phyloP scores from a whole-genome alignment of 2,329 filamentous ascomycete species.

The Aureobasidium lini region DNA sequence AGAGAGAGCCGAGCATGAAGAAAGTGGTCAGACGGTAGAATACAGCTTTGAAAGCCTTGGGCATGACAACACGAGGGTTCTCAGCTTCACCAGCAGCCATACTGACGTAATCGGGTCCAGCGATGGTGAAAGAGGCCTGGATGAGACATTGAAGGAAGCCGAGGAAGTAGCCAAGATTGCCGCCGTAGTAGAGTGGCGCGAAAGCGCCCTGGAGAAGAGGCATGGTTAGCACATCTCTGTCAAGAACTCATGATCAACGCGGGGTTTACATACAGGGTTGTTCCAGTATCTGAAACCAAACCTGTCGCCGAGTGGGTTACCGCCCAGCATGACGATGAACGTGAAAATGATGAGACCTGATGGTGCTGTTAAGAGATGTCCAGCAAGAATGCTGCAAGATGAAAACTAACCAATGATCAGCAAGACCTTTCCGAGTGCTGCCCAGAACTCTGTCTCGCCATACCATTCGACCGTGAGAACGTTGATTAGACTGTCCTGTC shows the following conservation, averaged over 20 bases:
- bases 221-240: background rate
- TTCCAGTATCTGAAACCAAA: constrained; percentile 60
- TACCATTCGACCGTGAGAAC: constrained; percentile 67
- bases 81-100: constrained; percentile 63
- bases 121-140: constrained; percentile 60
- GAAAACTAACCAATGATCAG: constrained; percentile 47
- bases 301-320: constrained; percentile 62
- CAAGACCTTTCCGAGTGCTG: constrained; percentile 48
- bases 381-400: too few relatives aligned
- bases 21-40: constrained; percentile 71
- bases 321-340: constrained; percentile 72
- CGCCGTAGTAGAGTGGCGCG: constrained; percentile 56
- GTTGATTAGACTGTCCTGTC: constrained; percentile 48
- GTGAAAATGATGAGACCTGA: constrained; percentile 63
- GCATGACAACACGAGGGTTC: constrained; percentile 62
- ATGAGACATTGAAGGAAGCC: constrained; percentile 73
- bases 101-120: constrained; percentile 59
- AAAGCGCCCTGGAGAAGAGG: constrained; percentile 42
- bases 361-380: background rate
- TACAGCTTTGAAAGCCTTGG: constrained; percentile 67
- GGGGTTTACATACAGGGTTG: background rate
- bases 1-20: constrained; percentile 66
- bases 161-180: constrained; percentile 61
- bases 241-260: background rate
- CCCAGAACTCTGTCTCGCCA: constrained; percentile 68